Evolutionary conservation across 2,329 filamentous ascomycete genomes (phyloP).

Genomic region (Paecilomyces niveus): DNA sequence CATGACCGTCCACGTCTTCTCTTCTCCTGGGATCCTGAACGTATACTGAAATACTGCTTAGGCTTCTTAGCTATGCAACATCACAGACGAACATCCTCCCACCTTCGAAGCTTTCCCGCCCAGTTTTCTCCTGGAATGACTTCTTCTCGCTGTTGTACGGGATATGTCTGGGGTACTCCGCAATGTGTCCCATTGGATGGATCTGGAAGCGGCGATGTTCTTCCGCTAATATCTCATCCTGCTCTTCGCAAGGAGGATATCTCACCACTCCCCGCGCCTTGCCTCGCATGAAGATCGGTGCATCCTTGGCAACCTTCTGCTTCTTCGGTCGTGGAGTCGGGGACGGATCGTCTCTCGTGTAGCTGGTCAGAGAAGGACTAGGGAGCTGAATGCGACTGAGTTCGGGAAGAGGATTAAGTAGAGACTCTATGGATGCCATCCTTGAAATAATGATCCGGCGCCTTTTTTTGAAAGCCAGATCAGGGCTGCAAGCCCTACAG

Average conservation of each 20-base stretch:
- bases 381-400: conserved; percentile 18
- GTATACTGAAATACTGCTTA: conserved; percentile 55
- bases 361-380: conserved; percentile 35
- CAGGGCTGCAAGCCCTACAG: background rate
- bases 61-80: conserved; percentile 2
- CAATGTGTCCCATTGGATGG: conserved; percentile 55
- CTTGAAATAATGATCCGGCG: background rate
- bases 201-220: conserved; percentile 60
- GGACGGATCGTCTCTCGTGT: conserved; percentile 32
- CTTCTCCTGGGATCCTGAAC: conserved; percentile 63
- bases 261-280: conserved; percentile 60
- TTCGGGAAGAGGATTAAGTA: conserved; percentile 57
- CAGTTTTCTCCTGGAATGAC: conserved; percentile 76
- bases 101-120: conserved; percentile 85
- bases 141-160: conserved; percentile 96
- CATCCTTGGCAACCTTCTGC: conserved; percentile 60
- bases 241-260: conserved; percentile 65
- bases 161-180: conserved; percentile 64
- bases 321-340: conserved; percentile 22
- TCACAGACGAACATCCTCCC: conserved; percentile 17
- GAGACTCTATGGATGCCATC: conserved; percentile 60
- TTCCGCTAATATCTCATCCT: conserved; percentile 50
- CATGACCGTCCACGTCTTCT: conserved; percentile 68
- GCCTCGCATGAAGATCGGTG: conserved; percentile 54
- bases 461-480: background rate